These are phyloP conservation scores for Circinella minor DNA, from an alignment of 371 early-diverging fungal genomes.

Conservation along the genomic window DNA sequence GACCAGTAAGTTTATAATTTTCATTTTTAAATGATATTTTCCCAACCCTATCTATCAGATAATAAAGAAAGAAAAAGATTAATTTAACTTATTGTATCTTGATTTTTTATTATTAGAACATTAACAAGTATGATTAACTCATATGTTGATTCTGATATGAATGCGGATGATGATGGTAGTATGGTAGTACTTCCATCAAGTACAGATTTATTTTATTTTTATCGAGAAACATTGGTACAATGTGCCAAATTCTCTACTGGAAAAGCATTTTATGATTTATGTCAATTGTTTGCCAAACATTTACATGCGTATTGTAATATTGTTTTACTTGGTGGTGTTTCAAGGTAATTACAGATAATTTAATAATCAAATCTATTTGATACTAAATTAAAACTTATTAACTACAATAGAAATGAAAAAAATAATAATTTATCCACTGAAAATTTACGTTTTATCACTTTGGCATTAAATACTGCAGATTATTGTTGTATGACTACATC, in stretches of 20 bases:
- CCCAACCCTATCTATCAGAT: too few species aligned
- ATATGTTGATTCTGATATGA: conserved; percentile 43
- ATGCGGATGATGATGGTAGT: conserved; percentile 62
- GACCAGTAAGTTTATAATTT: conserved; percentile 60
- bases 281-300: conserved; percentile 78
- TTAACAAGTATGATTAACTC: conserved; percentile 64
- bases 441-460: conserved; percentile 68
- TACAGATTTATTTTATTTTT: conserved; percentile 89
- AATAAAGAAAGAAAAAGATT: neutral
- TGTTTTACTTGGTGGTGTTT: conserved; percentile 70
- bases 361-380: too few species aligned
- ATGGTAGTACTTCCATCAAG: conserved; percentile 81
- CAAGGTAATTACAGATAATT: conserved; percentile 43
- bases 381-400: too few species aligned
- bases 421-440: conserved; percentile 57
- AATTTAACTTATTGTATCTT: neutral
- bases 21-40: neutral
- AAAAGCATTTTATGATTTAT: conserved; percentile 80
- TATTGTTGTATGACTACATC: conserved; percentile 88
- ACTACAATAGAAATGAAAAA: conserved; percentile 63
- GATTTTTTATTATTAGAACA: conserved; percentile 34
- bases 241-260: conserved; percentile 86
- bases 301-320: conserved; percentile 74
- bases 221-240: conserved; percentile 84
- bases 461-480: conserved; percentile 91